These are phyloP conservation scores for Pseudocercospora pini-densiflorae DNA, from an alignment of 2,329 filamentous ascomycete genomes.

Conservation along the genomic window DNA sequence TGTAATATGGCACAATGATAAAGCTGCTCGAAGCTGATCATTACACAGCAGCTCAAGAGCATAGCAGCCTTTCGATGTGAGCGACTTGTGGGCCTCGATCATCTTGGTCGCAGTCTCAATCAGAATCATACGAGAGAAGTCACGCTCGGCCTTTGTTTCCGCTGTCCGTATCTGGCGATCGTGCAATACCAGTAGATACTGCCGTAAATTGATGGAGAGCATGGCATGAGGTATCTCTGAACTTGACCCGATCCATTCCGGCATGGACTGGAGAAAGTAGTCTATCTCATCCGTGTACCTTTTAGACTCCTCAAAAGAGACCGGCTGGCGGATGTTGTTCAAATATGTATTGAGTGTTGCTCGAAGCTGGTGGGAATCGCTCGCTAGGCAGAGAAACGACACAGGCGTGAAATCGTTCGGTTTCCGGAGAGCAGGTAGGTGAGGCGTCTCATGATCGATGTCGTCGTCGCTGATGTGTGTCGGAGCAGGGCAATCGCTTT, in stretches of 20 bases:
- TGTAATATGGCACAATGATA: constrained; percentile 36
- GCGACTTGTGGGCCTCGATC: constrained; percentile 32
- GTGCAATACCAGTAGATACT: constrained; percentile 39
- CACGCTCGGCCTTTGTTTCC: constrained; percentile 31
- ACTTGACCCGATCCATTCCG: constrained; percentile 28
- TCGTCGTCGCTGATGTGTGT: constrained; percentile 58
- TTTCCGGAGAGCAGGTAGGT: constrained; percentile 28
- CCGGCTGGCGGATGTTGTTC: constrained; percentile 38
- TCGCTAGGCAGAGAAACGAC: constrained; percentile 33
- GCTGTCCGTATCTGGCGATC: constrained; percentile 36
- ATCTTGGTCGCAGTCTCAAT: constrained; percentile 35
- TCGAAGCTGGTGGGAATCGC: constrained; percentile 33
- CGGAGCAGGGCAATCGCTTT: constrained; percentile 56
- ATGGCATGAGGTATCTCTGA: constrained; percentile 28
- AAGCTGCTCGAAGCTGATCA: constrained; percentile 37
- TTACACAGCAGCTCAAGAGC: constrained; percentile 36
- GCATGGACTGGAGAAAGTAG: constrained; percentile 33
- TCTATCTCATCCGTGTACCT: constrained; percentile 41
- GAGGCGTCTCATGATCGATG: constrained; percentile 39
- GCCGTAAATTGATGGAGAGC: constrained; percentile 37
- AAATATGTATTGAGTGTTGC: constrained; percentile 36
- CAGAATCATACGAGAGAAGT: constrained; percentile 38
- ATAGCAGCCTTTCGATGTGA: constrained; percentile 32
- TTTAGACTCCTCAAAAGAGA: constrained; percentile 39
- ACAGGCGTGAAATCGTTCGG: constrained; percentile 33